Base-by-base conservation (phyloP, 129 eudicot genomes). In the Dittrichia graveolens region DNA sequence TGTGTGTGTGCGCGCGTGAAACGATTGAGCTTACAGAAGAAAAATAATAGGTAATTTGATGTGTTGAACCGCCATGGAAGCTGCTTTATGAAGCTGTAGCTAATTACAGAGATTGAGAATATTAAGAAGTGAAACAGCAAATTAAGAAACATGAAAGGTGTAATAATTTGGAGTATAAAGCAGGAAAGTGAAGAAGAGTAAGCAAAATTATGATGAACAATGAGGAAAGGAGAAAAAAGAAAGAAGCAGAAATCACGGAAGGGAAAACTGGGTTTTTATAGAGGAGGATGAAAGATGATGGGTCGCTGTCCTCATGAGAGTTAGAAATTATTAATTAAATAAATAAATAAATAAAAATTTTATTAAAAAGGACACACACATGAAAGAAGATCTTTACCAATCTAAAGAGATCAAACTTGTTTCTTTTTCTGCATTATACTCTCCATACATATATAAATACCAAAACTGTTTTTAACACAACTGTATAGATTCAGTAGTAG, bases 251-350 rank as follows among this genome's bases (percentile, higher is more conserved):
- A 74, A 82, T 74, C 73, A 78, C 83, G 80, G 79, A 71, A 69
- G 80, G 79, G 73, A 69, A 74, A 70, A 40, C 60, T 39, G 74
- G 81, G 76, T 48, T 41, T 75, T 72, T 71, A 72, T 72, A 78
- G 78, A 72, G 49, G 58, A 44, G 74, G 79, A 73, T 60, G 86
- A 71, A 45, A 64, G 80, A 82, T 68, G 83, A 82, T 61, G 72
- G 79, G 85, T 84, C 82, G 80, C 79, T 84, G 68, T 84, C 85
- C 62, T 80, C 83, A 74, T 78, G 83, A 84, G 81, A 84, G 83
- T 84, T 79, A 56, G 85, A 60, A n/a, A 63, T 60, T 46, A 49
- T 0, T 7, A 16, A 2, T 8, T 31, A 2, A 31, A 24, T 24
- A 6, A 14, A 19, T 7, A 38, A 40, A 4, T 18, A 12, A 68